Evolutionary conservation across 2,329 filamentous ascomycete species (phyloP), one percentile per base, ranked within the genome.

Genomic region (Trichophyton verrucosum): DNA sequence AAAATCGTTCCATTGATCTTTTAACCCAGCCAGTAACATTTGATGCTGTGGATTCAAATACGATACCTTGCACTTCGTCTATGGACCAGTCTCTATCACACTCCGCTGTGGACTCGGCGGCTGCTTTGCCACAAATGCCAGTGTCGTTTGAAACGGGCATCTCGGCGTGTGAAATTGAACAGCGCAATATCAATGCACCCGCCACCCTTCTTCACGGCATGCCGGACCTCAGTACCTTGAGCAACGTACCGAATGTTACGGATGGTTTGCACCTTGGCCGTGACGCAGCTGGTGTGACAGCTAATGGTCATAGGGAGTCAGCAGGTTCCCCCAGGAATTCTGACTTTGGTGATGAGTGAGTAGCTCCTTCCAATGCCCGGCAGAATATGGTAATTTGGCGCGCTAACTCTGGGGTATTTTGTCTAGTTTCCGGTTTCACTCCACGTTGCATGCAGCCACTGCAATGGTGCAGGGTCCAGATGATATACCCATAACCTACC

Each of bases 401-500:
- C 1, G 51, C 51, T 56, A 56, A 56, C 11, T 13, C 17, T 47
- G 8, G 44, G 20, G 20, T 22, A 47, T 22, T 47, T 47, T 20
- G 47, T 60, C 47, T 33, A 64, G 60, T 20, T 61, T 68, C 22
- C 89, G 94, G 44, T 97, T 89, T 70, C 88, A 94, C 71, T 87
- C 89, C 58, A 94, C 89, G 0, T 76, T 99, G 51, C 95, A 95
- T 72, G 92, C 94, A 0, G 91, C 92, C 2, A 99, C 94, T 0
- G 94, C 94, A 7, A 97, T 97, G 94, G 87, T 95, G 69, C 85
- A 91, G 60, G 63, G 67, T 15, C 47, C 64, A 2, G 88, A 95
- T 63, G 92, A 97, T 72, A 95, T 97, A 24, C 94, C 94, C 0
- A 84, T 97, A n/a, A 96, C 92, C 0, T 99, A 99, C 71, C 82